Conservation (phyloP, 225 moss, liverwort and hornwort species). For the Sphagnum contortum region DNA sequence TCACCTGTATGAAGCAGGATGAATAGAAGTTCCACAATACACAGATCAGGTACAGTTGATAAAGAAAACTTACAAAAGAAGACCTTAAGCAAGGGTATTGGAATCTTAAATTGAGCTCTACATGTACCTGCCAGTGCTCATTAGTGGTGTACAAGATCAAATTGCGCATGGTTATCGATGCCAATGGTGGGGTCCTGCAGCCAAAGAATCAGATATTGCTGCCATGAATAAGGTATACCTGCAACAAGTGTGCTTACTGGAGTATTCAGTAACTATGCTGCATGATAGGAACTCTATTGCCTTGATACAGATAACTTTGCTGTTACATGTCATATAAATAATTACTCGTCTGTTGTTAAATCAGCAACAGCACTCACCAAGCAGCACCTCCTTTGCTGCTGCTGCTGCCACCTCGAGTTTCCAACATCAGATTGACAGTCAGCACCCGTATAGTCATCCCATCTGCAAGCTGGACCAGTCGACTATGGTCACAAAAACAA, state of each 20-base stretch:
- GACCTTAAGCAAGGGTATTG: too few relatives aligned
- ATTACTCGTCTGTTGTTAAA: too few relatives aligned
- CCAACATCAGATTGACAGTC: slow-evolving; percentile 96
- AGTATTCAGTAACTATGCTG: too few relatives aligned
- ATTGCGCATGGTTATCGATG: slow-evolving; percentile 84
- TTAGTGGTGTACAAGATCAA: slow-evolving; percentile 86
- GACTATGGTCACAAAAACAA: not conserved
- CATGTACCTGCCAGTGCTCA: slow-evolving; percentile 73
- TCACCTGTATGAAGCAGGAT: not conserved
- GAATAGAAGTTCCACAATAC: not conserved
- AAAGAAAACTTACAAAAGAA: too few relatives aligned
- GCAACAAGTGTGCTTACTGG: too few relatives aligned
- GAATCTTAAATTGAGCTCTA: too few relatives aligned
- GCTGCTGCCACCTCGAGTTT: slow-evolving; percentile 89
- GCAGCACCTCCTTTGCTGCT: slow-evolving; percentile 64
- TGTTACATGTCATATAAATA: too few relatives aligned
- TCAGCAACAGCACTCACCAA: slow-evolving; percentile 36
- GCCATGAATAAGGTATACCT: too few relatives aligned
- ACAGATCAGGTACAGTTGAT: too few relatives aligned
- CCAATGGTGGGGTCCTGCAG: slow-evolving; percentile 92
- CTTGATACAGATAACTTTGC: too few relatives aligned
- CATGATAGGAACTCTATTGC: too few relatives aligned
- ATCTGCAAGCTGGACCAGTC: slow-evolving; percentile 76
- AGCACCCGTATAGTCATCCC: slow-evolving; percentile 93
- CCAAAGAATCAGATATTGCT: not conserved